Evolutionary conservation across 257 asterid species (phyloP).

Genomic region (Solanum megistacrolobum): DNA sequence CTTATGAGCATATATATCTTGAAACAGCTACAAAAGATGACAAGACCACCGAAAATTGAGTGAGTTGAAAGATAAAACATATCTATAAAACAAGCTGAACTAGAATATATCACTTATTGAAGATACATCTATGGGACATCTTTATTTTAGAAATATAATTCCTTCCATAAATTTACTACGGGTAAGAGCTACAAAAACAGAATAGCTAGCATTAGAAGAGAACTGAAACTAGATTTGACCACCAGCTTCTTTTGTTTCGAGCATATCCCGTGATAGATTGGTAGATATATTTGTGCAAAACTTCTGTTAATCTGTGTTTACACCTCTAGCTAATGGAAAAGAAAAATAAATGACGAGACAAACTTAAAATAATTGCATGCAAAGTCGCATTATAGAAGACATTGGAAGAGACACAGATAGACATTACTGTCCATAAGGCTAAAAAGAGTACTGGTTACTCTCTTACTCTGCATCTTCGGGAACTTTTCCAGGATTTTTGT

Average conservation of each 20-base stretch:
- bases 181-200: neutral
- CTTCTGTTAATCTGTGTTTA: neutral
- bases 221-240: neutral
- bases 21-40: neutral
- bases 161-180: neutral
- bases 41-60: neutral
- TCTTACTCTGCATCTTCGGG: slow-evolving; percentile 63
- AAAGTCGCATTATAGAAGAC: neutral
- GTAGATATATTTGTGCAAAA: neutral
- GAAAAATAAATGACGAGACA: neutral
- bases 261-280: neutral
- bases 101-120: neutral
- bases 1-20: neutral
- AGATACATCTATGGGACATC: neutral
- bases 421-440: neutral
- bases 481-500: slow-evolving; percentile 76
- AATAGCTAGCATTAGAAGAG: neutral
- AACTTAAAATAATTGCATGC: neutral
- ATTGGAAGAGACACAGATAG: neutral
- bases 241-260: neutral
- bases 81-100: neutral
- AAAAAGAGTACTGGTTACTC: slow-evolving; percentile 7
- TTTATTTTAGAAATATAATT: neutral
- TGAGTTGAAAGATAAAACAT: neutral
- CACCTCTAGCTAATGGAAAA: neutral